Base-by-base conservation (phyloP, 208 protist species). In the Leishmania gerbilli region DNA sequence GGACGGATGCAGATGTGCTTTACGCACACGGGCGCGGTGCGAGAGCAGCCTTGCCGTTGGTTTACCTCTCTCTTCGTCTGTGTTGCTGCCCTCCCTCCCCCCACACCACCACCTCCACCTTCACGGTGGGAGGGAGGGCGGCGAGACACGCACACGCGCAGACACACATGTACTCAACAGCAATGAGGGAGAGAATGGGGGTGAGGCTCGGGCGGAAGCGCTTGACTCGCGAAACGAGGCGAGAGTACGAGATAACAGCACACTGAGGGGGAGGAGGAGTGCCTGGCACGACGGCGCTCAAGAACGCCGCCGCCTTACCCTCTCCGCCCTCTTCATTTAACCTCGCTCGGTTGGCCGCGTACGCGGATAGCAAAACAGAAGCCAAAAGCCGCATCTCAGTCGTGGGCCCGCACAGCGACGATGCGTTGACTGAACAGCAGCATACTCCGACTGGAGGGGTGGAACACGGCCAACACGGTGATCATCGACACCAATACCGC, bases 391-490 rank as follows among this genome's bases (percentile, higher is more conserved):
- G 51, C 19, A 15, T 62, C 17, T 83, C 89, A 88, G 34, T 90
- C 86, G 69, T 87, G 86, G 24, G 68, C 76, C 9, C 81, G 83
- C 37, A 94, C 82, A 1, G 77, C 76, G 7, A 96, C 87, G 40
- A 81, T 83, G 58, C 83, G 83, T 15, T 84, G 87, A 65, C 81
- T 84, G 74, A 96, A 91, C 37, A 86, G 65, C 77, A 89, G 81
- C 51, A 86, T 77, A 45, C 80, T 91, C 24, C 82, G 71, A 49
- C 79, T 79, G 7, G 79, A 77, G 1, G 79, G 71, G 69, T 86
- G 79, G 24, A 96, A 72, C 3, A 93, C 86, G 9, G 88, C 74
- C 42, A 88, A 60, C n/a, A 82, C 45, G 47, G 89, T 77, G 45
- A 88, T 77, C 65, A 92, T 81, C 49, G 88, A 80, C 11, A 81